Conservation (phyloP, 2,329 filamentous ascomycete species). For the Trichoderma breve region DNA sequence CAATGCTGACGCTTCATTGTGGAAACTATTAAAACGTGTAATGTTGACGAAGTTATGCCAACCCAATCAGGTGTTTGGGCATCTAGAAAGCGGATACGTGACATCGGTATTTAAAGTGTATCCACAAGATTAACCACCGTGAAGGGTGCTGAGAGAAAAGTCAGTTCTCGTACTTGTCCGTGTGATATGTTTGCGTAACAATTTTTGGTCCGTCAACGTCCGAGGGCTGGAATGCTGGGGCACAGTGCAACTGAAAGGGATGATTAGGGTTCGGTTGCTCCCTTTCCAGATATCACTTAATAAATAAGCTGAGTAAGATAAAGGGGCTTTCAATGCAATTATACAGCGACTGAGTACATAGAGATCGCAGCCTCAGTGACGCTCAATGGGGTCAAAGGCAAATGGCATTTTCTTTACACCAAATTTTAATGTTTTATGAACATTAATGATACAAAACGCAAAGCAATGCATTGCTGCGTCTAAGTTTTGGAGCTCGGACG, state of each 20-base stretch:
- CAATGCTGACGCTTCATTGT: neutral
- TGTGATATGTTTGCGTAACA: neutral
- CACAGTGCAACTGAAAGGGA: neutral
- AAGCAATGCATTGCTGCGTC: too few relatives aligned
- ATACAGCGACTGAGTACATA: neutral
- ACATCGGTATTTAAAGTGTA: neutral
- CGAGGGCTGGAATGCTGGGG: neutral
- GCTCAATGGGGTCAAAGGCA: neutral
- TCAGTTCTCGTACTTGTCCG: neutral
- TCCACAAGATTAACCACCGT: neutral
- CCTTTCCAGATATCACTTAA: neutral
- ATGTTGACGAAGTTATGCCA: neutral
- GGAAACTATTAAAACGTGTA: neutral
- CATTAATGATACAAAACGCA: too few relatives aligned
- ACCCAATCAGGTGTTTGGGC: neutral
- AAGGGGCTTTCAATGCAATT: neutral
- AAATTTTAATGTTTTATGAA: neutral
- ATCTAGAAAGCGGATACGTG: neutral
- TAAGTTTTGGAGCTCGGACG: too few relatives aligned
- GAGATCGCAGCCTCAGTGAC: neutral
- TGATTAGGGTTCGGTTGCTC: neutral
- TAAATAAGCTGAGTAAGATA: constrained; percentile 11
- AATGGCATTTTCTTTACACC: too few relatives aligned
- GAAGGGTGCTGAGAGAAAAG: neutral
- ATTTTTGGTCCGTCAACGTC: neutral